phyloP scores from a whole-genome alignment of 768 basidiomycete species.

The Ramaria sp. region DNA sequence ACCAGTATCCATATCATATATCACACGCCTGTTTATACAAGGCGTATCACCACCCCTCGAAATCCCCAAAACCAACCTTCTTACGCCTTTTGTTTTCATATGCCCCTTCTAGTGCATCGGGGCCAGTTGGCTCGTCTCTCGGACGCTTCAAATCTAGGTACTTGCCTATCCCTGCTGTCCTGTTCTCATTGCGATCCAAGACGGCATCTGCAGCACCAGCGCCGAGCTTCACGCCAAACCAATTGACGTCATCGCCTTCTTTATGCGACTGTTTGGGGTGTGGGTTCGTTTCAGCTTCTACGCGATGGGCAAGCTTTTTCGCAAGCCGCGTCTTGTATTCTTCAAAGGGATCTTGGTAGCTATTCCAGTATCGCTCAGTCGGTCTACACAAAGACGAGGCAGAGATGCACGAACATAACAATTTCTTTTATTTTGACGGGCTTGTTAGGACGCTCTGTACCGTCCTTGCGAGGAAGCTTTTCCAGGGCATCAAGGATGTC shows the following conservation, averaged over 20 bases:
- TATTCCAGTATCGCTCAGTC: slow-evolving; percentile 19
- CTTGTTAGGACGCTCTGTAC: slow-evolving; percentile 80
- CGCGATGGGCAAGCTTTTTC: slow-evolving; percentile 52
- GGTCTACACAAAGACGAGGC: background rate
- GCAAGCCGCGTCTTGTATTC: slow-evolving; percentile 78
- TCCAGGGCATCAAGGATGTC: slow-evolving; percentile 82
- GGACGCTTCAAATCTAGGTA: slow-evolving; percentile 55
- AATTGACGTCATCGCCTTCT: slow-evolving; percentile 62
- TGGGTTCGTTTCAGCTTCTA: slow-evolving; percentile 20
- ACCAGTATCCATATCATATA: background rate
- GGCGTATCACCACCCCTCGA: slow-evolving; percentile 58
- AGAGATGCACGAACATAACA: slow-evolving; percentile 52
- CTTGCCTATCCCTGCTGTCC: slow-evolving; percentile 61
- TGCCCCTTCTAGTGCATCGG: slow-evolving; percentile 10
- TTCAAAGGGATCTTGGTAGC: slow-evolving; percentile 92
- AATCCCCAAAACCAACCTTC: slow-evolving; percentile 84
- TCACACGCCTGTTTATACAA: background rate
- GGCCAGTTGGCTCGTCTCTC: slow-evolving; percentile 17
- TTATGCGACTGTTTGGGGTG: slow-evolving; percentile 34
- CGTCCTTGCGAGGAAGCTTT: slow-evolving; percentile 66
- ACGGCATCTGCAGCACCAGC: slow-evolving; percentile 13
- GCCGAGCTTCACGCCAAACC: slow-evolving; percentile 86
- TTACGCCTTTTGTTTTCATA: slow-evolving; percentile 70
- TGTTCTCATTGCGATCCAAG: slow-evolving; percentile 18
- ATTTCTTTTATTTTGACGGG: slow-evolving; percentile 79